Conservation (phyloP, 768 basidiomycete species). For the Tricholoma hemisulphureum region DNA sequence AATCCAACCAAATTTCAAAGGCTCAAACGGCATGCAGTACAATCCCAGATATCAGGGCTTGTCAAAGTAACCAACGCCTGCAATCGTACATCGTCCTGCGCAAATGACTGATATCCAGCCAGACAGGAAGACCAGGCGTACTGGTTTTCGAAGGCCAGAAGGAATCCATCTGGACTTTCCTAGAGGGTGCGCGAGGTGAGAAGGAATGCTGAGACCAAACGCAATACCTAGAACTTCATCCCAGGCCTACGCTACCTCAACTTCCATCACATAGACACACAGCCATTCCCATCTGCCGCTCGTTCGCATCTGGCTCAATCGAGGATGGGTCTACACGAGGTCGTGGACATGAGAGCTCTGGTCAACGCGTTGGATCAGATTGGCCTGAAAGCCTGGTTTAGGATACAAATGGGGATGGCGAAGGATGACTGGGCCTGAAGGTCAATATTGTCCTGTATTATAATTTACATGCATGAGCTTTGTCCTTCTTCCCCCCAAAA, state of each 20-base stretch:
- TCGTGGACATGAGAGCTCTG: slow-evolving; percentile 34
- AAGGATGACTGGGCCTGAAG: slow-evolving; percentile 21
- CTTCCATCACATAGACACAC: slow-evolving; percentile 41
- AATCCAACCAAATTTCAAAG: slow-evolving; percentile 42
- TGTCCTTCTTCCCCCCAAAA: too few relatives aligned
- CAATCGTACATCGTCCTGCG: background rate
- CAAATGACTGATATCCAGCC: background rate
- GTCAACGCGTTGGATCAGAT: slow-evolving; percentile 30
- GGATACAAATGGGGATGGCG: slow-evolving; percentile 35
- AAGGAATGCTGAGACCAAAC: background rate
- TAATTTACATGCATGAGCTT: too few relatives aligned
- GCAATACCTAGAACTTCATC: background rate
- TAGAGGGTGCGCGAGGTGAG: slow-evolving; percentile 38
- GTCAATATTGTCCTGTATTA: too few relatives aligned
- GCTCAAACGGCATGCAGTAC: slow-evolving; percentile 37
- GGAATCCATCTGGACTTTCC: slow-evolving; percentile 33
- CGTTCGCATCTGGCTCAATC: slow-evolving; percentile 22
- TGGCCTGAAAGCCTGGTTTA: slow-evolving; percentile 39
- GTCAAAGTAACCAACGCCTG: slow-evolving; percentile 31
- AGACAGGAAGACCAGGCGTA: slow-evolving; percentile 44
- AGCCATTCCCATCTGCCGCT: slow-evolving; percentile 17
- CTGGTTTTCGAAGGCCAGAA: slow-evolving; percentile 41
- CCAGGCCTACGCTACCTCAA: slow-evolving; percentile 43
- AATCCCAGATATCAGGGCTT: slow-evolving; percentile 38
- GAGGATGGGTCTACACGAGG: slow-evolving; percentile 35